Conservation (phyloP, 1,284 basidiomycete species). For the Sphagnurus paluster region DNA sequence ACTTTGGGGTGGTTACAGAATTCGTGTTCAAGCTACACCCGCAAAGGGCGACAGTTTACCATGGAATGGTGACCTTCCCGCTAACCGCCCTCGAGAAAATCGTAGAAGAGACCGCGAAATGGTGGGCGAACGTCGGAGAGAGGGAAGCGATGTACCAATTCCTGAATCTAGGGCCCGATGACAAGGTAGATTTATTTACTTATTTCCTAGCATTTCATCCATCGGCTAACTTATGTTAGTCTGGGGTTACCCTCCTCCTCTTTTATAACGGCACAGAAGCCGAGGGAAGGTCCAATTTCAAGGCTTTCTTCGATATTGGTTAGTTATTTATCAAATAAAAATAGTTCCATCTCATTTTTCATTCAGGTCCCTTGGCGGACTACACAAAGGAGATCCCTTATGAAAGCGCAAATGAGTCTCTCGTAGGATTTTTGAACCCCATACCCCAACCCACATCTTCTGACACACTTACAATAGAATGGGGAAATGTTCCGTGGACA, state of each 20-base stretch:
- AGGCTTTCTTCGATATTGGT: constrained; percentile 16
- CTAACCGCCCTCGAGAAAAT: constrained; percentile 33
- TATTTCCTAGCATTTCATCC: background rate
- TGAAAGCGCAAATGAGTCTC: constrained; percentile 40
- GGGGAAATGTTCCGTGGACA: constrained; percentile 26
- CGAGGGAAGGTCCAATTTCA: constrained; percentile 18
- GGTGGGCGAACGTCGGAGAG: constrained; percentile 31
- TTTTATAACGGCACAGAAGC: constrained; percentile 20
- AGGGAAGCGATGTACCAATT: constrained; percentile 38
- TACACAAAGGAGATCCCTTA: constrained; percentile 43
- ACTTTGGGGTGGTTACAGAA: constrained; percentile 57
- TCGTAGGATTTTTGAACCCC: constrained; percentile 19
- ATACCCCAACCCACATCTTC: background rate
- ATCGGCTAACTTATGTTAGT: background rate
- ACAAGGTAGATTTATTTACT: constrained; percentile 12
- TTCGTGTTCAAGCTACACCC: constrained; percentile 51
- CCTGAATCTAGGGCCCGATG: constrained; percentile 31
- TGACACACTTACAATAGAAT: constrained; percentile 27
- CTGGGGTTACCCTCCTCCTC: constrained; percentile 2
- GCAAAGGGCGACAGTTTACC: constrained; percentile 44
- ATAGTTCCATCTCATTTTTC: no score
- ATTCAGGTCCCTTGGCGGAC: constrained; percentile 41
- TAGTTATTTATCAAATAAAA: background rate
- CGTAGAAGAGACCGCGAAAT: constrained; percentile 32
- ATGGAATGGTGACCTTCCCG: constrained; percentile 38